Evolutionary conservation across 1,284 basidiomycete species (phyloP), one percentile per base, ranked within the genome.

Genomic region (Fomitopsis palustris): DNA sequence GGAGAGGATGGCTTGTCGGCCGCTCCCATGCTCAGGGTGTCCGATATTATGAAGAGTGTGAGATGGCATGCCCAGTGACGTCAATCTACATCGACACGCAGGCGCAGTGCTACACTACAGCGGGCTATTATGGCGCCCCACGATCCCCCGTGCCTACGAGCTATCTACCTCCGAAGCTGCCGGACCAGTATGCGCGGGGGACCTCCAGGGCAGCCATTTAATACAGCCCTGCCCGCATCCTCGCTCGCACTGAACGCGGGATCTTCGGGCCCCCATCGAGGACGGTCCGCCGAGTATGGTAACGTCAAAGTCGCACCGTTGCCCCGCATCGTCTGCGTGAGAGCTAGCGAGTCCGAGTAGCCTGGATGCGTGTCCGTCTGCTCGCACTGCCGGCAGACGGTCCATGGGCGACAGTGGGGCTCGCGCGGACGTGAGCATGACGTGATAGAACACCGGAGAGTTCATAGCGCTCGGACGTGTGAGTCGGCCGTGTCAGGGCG

Each of bases 191-290:
- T 45, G n/a, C 43, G 25, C 43, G 23, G 19, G 29, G 14, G 25
- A 47, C 21, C 10, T 14, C 3, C 25, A 6, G 12, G 23, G 12
- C 45, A 29, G 25, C 27, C 12, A 23, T 16, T 45, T 14, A 3
- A 29, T 21, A 47, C 45, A 16, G 39, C 45, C 25, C 4, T n/a
- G 29, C 19, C 16, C 21, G 23, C 25, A 52, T 16, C 10, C 49
- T 31, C n/a, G 41, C 27, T 58, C 57, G 43, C 57, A 45, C 53
- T 21, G 3, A 23, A 21, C 58, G 58, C 58, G 58, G 58, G 58
- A 59, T 59, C 58, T 42, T 59, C 58, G 58, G 58, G 29, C 19
- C 39, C 38, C 27, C 42, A 37, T 23, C 29, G 49, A 35, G 49
- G 29, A 35, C 31, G 17, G n/a, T 10, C 33, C 10, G 21, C 52